Evolutionary conservation across 164 flowering plant species (phyloP), one percentile per base, ranked within the genome.

Genomic region (Stephania cephalantha): DNA sequence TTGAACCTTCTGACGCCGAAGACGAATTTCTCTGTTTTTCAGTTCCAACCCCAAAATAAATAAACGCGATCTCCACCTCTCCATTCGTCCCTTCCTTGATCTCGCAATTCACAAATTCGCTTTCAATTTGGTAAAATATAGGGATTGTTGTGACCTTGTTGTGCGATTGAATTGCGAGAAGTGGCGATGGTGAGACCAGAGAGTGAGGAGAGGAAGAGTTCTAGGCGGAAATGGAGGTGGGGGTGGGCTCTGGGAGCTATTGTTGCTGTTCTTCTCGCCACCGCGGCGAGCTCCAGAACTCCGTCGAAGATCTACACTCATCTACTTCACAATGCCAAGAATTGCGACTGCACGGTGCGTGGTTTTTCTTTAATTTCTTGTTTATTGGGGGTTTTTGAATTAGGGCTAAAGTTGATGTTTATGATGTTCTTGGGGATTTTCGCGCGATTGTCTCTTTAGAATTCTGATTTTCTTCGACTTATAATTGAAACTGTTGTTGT

Each of bases 281-380:
- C 70, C 30, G 75, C 73, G 25, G 77, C 73, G 15, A 58, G 79
- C 5, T 75, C 74, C 15, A 69, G 73, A 52, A 79, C 30, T 58
- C 42, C 72, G 35, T 70, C 80, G 20, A 82, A 72, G 74, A 58
- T 79, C 80, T 79, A 44, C 46, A 7, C 82, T 0, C 72, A 73
- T 25, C 71, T 73, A 8, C 69, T 68, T 35, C 68, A 30, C 12
- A 45, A 44, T 22, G 71, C 46, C 29, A 68, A 78, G 72, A 45
- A 76, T 15, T 82, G 80, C 75, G 58, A 73, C 2, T 79, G 82
- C 48, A 68, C 71, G 70, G 73, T 77, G 73, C 44, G 35, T 76
- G 29, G 15, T 45, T 52, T 3, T 73, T 65, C 29, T 29, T 74
- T 7, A 6, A 2, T 6, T 66, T 48, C 25, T 68, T 10, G n/a